Base-by-base conservation (phyloP, 2,329 filamentous ascomycete species). In the Dactylonectria estremocensis region DNA sequence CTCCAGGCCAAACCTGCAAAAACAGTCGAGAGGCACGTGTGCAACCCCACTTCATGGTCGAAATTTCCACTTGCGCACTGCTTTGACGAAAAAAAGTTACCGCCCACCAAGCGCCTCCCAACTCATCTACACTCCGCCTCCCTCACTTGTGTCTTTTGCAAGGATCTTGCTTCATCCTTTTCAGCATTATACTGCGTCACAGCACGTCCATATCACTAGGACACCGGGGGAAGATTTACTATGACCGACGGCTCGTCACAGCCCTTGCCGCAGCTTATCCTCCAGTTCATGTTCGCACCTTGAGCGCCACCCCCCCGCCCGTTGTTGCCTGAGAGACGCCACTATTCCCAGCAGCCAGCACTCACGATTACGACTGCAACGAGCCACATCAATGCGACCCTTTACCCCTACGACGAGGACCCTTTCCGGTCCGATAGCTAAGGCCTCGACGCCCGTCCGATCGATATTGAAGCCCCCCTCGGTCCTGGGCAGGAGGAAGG, bases 391-490 rank as follows among this genome's bases (percentile, higher is more conserved):
- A 63, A 76, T 76, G 74, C 67, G 74, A 67, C 74, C 75, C 24
- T 75, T 82, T 64, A 81, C 80, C 14, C 77, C 83, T 16, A 72
- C 77, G 31, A 69, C 79, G 67, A 79, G 79, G 75, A 74, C 74
- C 60, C 57, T 80, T 52, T 74, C 80, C 70, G 77, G 81, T 62
- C 74, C 80, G 53, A 68, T 76, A 28, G 71, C 78, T 37, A 78
- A 77, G 62, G 77, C 65, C 64, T 77, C 80, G 46, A 83, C 84
- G 33, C 84, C 85, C 13, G 83, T 87, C 64, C 87, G 86, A 68
- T 87, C 87, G 10, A 89, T 89, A 46, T 81, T 89, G 54, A 87
- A 88, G 67, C 77, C 85, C 2, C 75, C 80, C 9, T 83, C 85
- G 14, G 72, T 86, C 10, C 77, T 87, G 10, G 83, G 85, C 61